Conservation (phyloP, 2,329 filamentous ascomycete species). For the Sporothrix phasma region DNA sequence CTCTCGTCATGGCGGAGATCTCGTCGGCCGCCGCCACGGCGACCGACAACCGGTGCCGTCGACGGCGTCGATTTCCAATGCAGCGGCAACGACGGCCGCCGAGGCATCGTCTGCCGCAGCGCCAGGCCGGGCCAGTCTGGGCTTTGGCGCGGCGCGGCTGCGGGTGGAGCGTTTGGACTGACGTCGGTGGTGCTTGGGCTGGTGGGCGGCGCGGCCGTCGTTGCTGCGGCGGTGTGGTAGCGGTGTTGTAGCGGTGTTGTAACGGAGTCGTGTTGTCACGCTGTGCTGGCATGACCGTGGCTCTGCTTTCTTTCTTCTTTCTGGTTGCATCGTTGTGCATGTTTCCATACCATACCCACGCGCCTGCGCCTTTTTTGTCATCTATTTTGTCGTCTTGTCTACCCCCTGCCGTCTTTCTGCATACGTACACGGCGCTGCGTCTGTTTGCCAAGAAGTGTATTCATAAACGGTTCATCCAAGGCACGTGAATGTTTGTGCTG, state of each 20-base stretch:
- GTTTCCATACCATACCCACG: neutral
- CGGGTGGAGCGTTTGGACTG: neutral
- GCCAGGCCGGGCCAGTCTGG: neutral
- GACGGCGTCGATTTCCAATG: constrained; percentile 1
- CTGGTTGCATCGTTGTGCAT: neutral
- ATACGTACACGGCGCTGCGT: neutral
- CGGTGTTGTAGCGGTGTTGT: accelerated
- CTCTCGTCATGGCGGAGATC: constrained; percentile 13
- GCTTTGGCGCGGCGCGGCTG: neutral
- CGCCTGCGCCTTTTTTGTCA: neutral
- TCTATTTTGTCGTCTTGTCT: neutral
- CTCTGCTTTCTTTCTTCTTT: neutral
- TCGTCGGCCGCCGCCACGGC: constrained; percentile 16
- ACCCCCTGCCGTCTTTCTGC: neutral
- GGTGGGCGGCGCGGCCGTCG: neutral
- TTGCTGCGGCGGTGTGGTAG: neutral
- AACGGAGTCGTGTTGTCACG: too few species aligned
- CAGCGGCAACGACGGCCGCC: neutral
- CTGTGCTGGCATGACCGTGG: too few species aligned
- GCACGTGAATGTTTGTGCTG: too few species aligned
- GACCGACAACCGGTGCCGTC: constrained; percentile 16
- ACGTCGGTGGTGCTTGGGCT: neutral
- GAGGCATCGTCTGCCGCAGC: neutral
- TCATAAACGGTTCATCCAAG: too few species aligned
- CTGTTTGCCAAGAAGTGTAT: too few species aligned